These are phyloP conservation scores for Cladobotryum protrusum DNA, from an alignment of 2,329 filamentous ascomycete genomes.

Conservation along the genomic window DNA sequence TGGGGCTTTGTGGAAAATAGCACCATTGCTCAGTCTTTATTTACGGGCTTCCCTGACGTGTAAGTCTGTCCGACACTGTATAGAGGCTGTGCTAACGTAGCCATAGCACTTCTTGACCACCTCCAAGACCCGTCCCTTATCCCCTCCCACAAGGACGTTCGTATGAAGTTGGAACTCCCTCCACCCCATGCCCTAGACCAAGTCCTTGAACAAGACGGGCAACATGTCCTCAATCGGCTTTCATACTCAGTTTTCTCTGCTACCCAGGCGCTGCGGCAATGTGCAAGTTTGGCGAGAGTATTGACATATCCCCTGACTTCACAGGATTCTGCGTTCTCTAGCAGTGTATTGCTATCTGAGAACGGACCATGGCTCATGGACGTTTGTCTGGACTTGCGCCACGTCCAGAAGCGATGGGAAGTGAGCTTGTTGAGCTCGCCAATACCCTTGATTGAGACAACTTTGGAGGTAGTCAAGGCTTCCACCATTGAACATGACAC, in stretches of 20 bases:
- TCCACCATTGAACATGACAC: constrained; percentile 14
- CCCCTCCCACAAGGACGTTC: constrained; percentile 22
- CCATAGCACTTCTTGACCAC: constrained; percentile 27
- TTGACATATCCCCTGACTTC: constrained; percentile 35
- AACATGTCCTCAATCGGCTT: constrained; percentile 21
- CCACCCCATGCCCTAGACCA: constrained; percentile 31
- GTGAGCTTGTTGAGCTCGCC: constrained; percentile 24
- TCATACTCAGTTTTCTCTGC: constrained; percentile 35
- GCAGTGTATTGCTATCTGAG: constrained; percentile 31
- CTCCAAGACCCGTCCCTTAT: constrained; percentile 27
- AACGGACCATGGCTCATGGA: constrained; percentile 46
- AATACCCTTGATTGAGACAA: constrained; percentile 30
- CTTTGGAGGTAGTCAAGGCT: constrained; percentile 28
- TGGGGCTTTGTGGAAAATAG: constrained; percentile 43
- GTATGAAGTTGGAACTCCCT: constrained; percentile 31
- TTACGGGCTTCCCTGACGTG: constrained; percentile 42
- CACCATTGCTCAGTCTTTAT: constrained; percentile 40
- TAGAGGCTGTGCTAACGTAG: not conserved
- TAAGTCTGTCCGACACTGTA: constrained; percentile 24
- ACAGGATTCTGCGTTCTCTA: constrained; percentile 26
- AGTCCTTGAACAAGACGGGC: constrained; percentile 23
- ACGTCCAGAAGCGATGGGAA: constrained; percentile 34
- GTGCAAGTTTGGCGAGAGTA: constrained; percentile 37
- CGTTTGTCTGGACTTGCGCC: constrained; percentile 37
- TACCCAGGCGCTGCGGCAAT: constrained; percentile 43